Evolutionary conservation across 192 early-diverging fungal genomes (phyloP), one percentile per base, ranked within the genome.

Genomic region (Entomortierella lignicola): DNA sequence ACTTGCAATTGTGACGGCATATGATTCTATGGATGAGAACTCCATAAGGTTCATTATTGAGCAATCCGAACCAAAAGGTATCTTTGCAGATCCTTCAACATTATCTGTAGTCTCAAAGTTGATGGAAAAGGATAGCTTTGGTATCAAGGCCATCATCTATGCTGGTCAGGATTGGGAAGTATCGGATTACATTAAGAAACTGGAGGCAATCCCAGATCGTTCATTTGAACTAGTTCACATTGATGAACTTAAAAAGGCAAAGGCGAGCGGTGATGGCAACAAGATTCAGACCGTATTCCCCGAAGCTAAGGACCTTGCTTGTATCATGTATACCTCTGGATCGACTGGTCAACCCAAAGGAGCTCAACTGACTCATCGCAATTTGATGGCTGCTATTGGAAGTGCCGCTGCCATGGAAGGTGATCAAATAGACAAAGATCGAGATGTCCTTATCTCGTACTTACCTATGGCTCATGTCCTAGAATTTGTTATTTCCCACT

Each of bases 1-100:
- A 27, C 60, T 94, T 54, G 86, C 89, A 52, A 91, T 97, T 61
- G 90, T 93, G n/a, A 97, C 96, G 23, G 93, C 95, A 27, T 93
- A 92, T 71, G 91, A 92, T 55, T 95, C 95, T 20, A 87, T 97
- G 55, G 96, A 95, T 42, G 90, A 90, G 50, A 90, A 91, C 23
- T 93, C 93, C 15, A 88, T 97, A 32, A 52, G 54, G 27, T 55
- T 65, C 50, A 69, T 74, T 34, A 75, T 95, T 56, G 85, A 89
- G 21, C 65, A 77, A 29, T 65, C 73, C 0, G 26, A 65, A 31
- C 66, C 73, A 27, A 77, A 77, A 27, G 66, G 59, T 25, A 68
- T 77, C 8, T 77, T 77, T 77, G 73, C 73, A 4, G 73, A 77
- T 18, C 23, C 73, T 32, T 59, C 29, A 52, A 77, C 73, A 8